Percentiles rank a stretch among this genome's conserved stretches.
Evolutionary conservation across 768 basidiomycete species (phyloP).

Genomic region (Trametes punicea): DNA sequence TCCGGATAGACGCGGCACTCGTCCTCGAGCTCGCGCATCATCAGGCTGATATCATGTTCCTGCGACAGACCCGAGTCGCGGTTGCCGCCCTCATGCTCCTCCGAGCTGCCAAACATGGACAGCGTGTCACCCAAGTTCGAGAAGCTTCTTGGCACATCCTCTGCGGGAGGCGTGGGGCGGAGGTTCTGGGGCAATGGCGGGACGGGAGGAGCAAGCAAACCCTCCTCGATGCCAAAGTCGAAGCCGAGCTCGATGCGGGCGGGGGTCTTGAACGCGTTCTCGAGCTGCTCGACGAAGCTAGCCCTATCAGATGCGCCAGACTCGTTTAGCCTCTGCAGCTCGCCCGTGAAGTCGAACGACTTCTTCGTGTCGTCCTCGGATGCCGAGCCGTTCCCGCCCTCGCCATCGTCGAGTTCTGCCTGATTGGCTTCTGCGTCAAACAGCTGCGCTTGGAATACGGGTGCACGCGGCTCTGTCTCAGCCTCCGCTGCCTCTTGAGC

Average conservation of each 20-base stretch:
- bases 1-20: conserved; percentile 32
- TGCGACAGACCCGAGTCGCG: conserved; percentile 22
- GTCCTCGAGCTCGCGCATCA: conserved; percentile 31
- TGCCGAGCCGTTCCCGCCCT: conserved; percentile 38
- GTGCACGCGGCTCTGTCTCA: conserved; percentile 26
- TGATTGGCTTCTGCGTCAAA: conserved; percentile 41
- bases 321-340: conserved; percentile 65
- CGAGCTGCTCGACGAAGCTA: conserved; percentile 80
- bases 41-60: conserved; percentile 23
- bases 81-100: conserved; percentile 8
- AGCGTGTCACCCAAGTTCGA: conserved; percentile 15
- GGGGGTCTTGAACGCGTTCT: conserved; percentile 76
- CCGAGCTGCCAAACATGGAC: conserved; percentile 11
- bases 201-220: conserved; percentile 51
- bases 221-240: conserved; percentile 41
- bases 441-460: conserved; percentile 42
- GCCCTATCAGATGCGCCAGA: conserved; percentile 63
- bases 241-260: conserved; percentile 60
- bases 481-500: conserved; percentile 12
- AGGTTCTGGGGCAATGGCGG: conserved; percentile 31
- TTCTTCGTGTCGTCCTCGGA: conserved; percentile 72
- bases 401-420: conserved; percentile 41
- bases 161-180: conserved; percentile 15
- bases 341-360: conserved; percentile 83
- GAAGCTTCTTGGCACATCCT: conserved; percentile 27